Percentiles rank a stretch among this genome's conserved stretches.
Conservation (phyloP, 805 yeast genomes). For the Zygotorulaspora chibaensis region DNA sequence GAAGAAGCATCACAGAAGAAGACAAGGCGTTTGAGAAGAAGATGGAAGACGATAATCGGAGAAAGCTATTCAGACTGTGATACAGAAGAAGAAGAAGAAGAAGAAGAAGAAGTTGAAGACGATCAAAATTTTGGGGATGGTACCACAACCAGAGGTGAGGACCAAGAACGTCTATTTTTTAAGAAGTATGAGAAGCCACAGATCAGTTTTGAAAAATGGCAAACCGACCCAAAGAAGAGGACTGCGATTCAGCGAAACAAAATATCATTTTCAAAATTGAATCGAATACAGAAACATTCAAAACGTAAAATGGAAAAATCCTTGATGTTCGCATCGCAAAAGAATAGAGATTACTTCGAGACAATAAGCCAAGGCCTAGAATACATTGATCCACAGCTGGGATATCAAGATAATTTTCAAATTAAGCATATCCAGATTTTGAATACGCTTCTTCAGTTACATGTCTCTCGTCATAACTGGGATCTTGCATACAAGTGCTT, state of each 20-base stretch:
- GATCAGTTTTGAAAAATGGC: constrained; percentile 32
- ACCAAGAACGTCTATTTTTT: constrained; percentile 26
- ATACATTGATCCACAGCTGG: constrained; percentile 8
- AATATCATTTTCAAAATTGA: constrained; percentile 19
- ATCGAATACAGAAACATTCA: constrained; percentile 17
- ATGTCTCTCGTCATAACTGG: constrained; percentile 51
- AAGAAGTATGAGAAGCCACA: constrained; percentile 32
- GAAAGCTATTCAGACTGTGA: constrained; percentile 16
- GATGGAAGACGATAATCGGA: constrained; percentile 24
- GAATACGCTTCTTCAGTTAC: constrained; percentile 45
- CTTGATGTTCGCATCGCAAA: constrained; percentile 16
- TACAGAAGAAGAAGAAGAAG: constrained; percentile 13
- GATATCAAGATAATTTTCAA: constrained; percentile 13
- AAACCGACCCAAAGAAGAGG: constrained; percentile 13
- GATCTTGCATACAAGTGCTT: constrained; percentile 49
- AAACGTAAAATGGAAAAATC: constrained; percentile 14
- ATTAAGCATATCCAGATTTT: constrained; percentile 29
- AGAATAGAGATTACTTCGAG: constrained; percentile 12
- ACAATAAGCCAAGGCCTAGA: constrained; percentile 25
- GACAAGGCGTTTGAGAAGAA: constrained; percentile 18
- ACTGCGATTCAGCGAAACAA: constrained; percentile 19
- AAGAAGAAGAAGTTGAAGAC: constrained; percentile 1
- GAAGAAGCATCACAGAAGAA: constrained; percentile 15
- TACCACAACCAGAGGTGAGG: constrained; percentile 3
- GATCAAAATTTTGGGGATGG: background rate